These are phyloP conservation scores for Chlorella sp. DNA, from an alignment of 139 green algal species.

Conservation along the genomic window DNA sequence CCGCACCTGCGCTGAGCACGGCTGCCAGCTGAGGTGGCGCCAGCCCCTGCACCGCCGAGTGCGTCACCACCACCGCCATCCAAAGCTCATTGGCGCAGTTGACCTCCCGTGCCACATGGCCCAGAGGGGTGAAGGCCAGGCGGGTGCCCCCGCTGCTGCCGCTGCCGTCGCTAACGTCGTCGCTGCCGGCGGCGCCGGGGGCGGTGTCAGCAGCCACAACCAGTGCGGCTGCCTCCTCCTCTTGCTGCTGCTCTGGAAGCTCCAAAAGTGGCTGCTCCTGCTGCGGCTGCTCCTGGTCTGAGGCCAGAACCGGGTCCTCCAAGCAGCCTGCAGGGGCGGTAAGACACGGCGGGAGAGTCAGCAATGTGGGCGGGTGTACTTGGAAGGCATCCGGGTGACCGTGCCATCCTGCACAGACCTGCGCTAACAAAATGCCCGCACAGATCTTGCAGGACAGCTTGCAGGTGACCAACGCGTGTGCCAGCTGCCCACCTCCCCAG, in stretches of 20 bases:
- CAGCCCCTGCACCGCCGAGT: constrained; percentile 44
- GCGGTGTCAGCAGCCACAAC: background rate
- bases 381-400: no score
- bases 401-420: no score
- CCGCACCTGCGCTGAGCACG: constrained; percentile 17
- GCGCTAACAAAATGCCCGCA: no score
- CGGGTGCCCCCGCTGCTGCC: background rate
- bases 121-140: constrained; percentile 59
- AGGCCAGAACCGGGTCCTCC: background rate
- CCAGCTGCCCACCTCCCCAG: no score
- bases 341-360: no score
- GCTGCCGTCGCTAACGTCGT: background rate
- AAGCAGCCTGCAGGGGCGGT: background rate
- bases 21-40: constrained; percentile 22
- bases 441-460: no score
- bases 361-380: no score
- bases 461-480: no score
- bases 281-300: constrained; percentile 1
- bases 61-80: constrained; percentile 82
- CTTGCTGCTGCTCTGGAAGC: background rate
- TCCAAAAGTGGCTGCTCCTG: background rate
- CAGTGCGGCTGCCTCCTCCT: background rate
- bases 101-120: constrained; percentile 73
- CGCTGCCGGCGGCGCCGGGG: background rate
- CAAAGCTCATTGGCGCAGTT: constrained; percentile 89